Percentiles rank a stretch among this genome's conserved stretches.
These are phyloP conservation scores for Ambispora gerdemannii DNA, from an alignment of 192 early-diverging fungal species.

Conservation along the genomic window DNA sequence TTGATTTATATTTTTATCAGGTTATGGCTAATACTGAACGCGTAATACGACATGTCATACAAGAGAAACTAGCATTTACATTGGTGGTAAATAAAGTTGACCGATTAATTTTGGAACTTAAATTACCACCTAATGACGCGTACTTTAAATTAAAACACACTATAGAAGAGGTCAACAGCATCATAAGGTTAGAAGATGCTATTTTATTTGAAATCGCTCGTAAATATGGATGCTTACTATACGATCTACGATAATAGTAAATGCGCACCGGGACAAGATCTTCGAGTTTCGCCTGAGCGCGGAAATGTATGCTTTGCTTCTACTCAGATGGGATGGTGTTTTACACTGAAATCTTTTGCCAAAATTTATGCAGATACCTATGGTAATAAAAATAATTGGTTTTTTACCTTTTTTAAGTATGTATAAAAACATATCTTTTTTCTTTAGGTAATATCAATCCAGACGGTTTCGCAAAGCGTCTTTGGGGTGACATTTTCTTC, in stretches of 20 bases:
- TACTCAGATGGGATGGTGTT: slow-evolving; percentile 88
- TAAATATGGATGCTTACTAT: too few species aligned
- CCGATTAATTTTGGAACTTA: slow-evolving; percentile 94
- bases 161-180: slow-evolving; percentile 91
- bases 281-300: slow-evolving; percentile 85
- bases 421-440: slow-evolving; percentile 12
- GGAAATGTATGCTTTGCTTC: slow-evolving; percentile 97
- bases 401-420: neutral
- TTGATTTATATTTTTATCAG: slow-evolving; percentile 24
- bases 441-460: slow-evolving; percentile 59
- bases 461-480: slow-evolving; percentile 80
- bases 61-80: slow-evolving; percentile 73
- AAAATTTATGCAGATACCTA: slow-evolving; percentile 82
- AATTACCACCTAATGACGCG: slow-evolving; percentile 92
- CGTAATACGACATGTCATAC: slow-evolving; percentile 75
- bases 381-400: slow-evolving; percentile 39
- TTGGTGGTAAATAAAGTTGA: slow-evolving; percentile 98
- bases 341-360: slow-evolving; percentile 89
- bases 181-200: slow-evolving; percentile 52
- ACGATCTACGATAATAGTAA: slow-evolving; percentile 28
- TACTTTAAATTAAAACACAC: slow-evolving; percentile 96
- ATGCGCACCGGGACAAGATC: slow-evolving; percentile 43
- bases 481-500: slow-evolving; percentile 98
- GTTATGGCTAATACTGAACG: slow-evolving; percentile 93
- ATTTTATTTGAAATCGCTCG: too few species aligned